Conservation (phyloP, 176 grass and related monocot species). For the Chrysopogon serrulatus region DNA sequence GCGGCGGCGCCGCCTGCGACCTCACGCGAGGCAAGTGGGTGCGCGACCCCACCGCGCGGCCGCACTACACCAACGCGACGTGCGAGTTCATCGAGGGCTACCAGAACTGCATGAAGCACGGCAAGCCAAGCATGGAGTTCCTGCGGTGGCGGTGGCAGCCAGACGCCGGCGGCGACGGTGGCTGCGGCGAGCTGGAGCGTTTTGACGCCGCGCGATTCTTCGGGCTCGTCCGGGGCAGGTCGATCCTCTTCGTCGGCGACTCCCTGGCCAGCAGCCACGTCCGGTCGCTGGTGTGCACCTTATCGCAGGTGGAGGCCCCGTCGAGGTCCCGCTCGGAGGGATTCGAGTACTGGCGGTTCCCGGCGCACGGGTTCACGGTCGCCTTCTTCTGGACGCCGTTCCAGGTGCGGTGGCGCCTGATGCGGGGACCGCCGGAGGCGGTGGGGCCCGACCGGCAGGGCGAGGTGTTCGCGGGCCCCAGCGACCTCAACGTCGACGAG, state of each 20-base stretch:
- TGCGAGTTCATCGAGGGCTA: constrained; percentile 56
- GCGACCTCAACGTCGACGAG: constrained; percentile 48
- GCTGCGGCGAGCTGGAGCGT: neutral
- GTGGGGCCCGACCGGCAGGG: constrained; percentile 38
- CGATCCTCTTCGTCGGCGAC: constrained; percentile 63
- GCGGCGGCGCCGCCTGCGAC: constrained; percentile 1
- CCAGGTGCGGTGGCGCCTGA: constrained; percentile 54
- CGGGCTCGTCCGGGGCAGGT: constrained; percentile 8
- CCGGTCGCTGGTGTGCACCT: constrained; percentile 38
- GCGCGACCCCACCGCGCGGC: constrained; percentile 5
- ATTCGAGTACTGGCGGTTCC: constrained; percentile 55
- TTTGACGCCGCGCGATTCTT: constrained; percentile 51
- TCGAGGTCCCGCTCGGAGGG: constrained; percentile 20
- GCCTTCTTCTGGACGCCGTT: constrained; percentile 78
- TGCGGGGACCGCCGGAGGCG: constrained; percentile 25
- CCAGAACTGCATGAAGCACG: constrained; percentile 70
- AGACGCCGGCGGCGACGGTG: neutral
- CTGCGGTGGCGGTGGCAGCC: constrained; percentile 60
- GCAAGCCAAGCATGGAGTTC: constrained; percentile 39
- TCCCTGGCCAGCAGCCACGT: constrained; percentile 65
- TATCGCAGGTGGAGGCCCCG: constrained; percentile 19
- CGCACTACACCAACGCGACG: constrained; percentile 46
- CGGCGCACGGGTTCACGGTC: constrained; percentile 37
- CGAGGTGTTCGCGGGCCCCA: constrained; percentile 39
- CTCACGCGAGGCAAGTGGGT: constrained; percentile 38